Evolutionary conservation across 805 yeast species (phyloP), one percentile per base, ranked within the genome.

Genomic region (Saccharomycopsis babjevae): DNA sequence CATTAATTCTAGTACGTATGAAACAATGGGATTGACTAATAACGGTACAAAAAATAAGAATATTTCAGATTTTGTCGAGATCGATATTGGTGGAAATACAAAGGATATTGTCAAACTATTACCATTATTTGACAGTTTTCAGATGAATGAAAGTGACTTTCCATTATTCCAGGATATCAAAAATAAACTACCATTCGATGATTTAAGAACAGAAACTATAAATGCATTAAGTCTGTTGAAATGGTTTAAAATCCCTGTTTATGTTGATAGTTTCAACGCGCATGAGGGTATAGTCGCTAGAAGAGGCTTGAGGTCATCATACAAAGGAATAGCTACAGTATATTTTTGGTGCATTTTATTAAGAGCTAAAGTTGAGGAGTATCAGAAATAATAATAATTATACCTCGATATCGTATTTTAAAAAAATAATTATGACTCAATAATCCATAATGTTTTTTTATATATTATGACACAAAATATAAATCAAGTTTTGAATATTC

Each of bases 211-310:
- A 50, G 66, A 66, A 16, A 84, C 86, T 43, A 69, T 82, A 39
- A 69, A 76, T 1, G 80, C 81, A 64, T 74, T 92, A 68, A 88
- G 89, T 70, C 67, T 71, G 22, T 70, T 93, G 28, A 77, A 79
- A 2, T 92, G 97, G 97, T 75, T 82, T 57, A 89, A 92, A 69
- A 79, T 88, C 52, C 88, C 94, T 0, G 85, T 86, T 1, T 83
- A 82, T 66, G 77, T 92, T 56, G 85, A 83, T 64, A 79, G 86
- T 18, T 76, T 86, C 68, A 90, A 91, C 70, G 84, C 97, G 0
- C 98, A 92, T 69, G 96, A 88, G 62, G 88, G 88, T 3, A 88
- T 93, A 59, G 88, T 90, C 18, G 89, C 93, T 18, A 78, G 98
- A 64, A 77, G 84, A 61, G 91, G 91, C 0, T 73, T 83, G 1